These are phyloP conservation scores for Auricularia sp. DNA, from an alignment of 768 basidiomycete species.

Conservation along the genomic window DNA sequence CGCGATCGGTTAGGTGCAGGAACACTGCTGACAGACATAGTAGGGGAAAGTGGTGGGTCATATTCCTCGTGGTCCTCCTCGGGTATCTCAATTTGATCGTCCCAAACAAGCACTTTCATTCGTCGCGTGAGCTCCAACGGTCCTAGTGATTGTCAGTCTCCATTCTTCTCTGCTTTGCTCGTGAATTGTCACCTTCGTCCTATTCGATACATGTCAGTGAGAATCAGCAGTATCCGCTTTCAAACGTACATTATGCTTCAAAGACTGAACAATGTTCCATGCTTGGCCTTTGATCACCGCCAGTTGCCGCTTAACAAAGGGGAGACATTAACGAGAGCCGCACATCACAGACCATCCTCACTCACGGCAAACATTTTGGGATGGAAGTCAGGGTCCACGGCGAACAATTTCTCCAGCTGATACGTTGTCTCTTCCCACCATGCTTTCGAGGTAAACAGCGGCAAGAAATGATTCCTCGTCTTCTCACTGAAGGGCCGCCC, in stretches of 20 bases:
- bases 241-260: constrained; percentile 52
- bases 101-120: constrained; percentile 71
- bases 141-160: too few species aligned
- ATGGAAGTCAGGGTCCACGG: constrained; percentile 77
- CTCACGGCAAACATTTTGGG: constrained; percentile 29
- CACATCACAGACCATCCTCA: too few species aligned
- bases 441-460: constrained; percentile 65
- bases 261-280: constrained; percentile 79
- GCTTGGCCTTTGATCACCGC: constrained; percentile 93
- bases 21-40: too few species aligned
- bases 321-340: too few species aligned
- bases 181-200: constrained; percentile 84
- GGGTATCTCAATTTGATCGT: constrained; percentile 66
- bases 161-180: too few species aligned
- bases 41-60: too few species aligned
- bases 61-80: too few species aligned
- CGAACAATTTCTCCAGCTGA: constrained; percentile 65
- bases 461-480: constrained; percentile 73
- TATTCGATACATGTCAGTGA: constrained; percentile 18
- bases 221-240: constrained; percentile 2
- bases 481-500: constrained; percentile 80
- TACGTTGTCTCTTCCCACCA: constrained; percentile 90
- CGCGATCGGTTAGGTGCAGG: too few species aligned
- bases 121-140: constrained; percentile 81
- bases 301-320: constrained; percentile 52